Evolutionary conservation across 306 rosid species (phyloP).

Genomic region (Prinsepia uniflora): DNA sequence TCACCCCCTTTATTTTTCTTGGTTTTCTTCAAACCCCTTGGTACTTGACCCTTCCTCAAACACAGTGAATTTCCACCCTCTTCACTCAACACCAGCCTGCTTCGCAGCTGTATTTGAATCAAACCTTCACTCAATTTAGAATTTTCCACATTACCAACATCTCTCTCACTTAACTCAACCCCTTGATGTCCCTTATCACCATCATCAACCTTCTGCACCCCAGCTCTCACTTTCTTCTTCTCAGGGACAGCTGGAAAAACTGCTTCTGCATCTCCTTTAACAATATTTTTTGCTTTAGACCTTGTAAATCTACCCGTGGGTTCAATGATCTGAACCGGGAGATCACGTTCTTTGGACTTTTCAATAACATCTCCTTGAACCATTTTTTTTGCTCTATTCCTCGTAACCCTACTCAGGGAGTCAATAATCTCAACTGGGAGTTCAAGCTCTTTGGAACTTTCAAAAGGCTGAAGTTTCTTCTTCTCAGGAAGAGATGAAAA

Average conservation of each 20-base stretch:
- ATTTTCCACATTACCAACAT: neutral
- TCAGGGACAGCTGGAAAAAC: neutral
- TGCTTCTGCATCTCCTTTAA: neutral
- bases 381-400: conserved; percentile 8
- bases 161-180: neutral
- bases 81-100: conserved; percentile 5
- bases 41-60: neutral
- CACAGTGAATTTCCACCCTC: conserved; percentile 8
- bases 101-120: conserved; percentile 6
- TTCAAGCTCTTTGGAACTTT: neutral
- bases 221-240: conserved; percentile 22
- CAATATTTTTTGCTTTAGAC: conserved; percentile 10
- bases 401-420: neutral
- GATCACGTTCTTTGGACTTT: neutral
- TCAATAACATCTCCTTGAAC: conserved; percentile 4
- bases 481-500: neutral
- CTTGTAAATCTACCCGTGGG: conserved; percentile 6
- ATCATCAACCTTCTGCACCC: conserved; percentile 2
- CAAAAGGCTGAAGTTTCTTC: conserved; percentile 12
- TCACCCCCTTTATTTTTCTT: conserved; percentile 2
- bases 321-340: neutral
- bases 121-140: neutral
- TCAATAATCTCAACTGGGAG: neutral
- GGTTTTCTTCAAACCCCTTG: conserved; percentile 8
- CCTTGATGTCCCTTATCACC: neutral